Percentiles rank a stretch among this genome's conserved stretches.
These are phyloP conservation scores for Trichophyton mentagrophytes DNA, from an alignment of 2,329 filamentous ascomycete species.

Conservation along the genomic window DNA sequence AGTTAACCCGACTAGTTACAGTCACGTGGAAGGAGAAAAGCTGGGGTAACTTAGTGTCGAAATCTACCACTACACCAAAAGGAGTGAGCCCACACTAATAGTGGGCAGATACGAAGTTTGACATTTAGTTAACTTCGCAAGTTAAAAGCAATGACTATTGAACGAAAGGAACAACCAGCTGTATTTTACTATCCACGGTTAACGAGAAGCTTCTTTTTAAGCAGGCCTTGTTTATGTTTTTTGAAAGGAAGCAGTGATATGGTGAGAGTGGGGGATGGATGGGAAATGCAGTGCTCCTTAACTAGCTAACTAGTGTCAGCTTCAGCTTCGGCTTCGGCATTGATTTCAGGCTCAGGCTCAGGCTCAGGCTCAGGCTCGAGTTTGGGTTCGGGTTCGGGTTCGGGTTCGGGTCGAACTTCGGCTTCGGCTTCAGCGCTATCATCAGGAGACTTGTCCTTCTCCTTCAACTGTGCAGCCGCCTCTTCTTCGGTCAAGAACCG, in stretches of 20 bases:
- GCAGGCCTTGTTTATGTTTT: background rate
- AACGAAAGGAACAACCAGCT: background rate
- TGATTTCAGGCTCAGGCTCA: too few species aligned
- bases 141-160: too few species aligned
- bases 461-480: too few species aligned
- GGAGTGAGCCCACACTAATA: too few species aligned
- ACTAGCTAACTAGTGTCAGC: too few species aligned
- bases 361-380: too few species aligned
- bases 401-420: too few species aligned
- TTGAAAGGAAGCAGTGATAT: background rate
- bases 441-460: background rate
- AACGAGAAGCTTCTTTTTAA: background rate
- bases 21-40: background rate
- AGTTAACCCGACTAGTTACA: background rate
- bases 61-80: too few species aligned
- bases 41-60: background rate
- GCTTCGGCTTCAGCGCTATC: background rate
- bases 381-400: too few species aligned
- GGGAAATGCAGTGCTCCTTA: background rate
- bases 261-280: background rate
- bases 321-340: too few species aligned
- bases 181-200: background rate
- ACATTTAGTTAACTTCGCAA: too few species aligned
- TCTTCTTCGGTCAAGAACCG: background rate
- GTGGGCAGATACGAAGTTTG: too few species aligned